A percentile compares a stretch with the other conserved stretches of the same genome.
These are phyloP conservation scores for Leptodermis oblonga DNA, from an alignment of 257 asterid species.

Conservation along the genomic window DNA sequence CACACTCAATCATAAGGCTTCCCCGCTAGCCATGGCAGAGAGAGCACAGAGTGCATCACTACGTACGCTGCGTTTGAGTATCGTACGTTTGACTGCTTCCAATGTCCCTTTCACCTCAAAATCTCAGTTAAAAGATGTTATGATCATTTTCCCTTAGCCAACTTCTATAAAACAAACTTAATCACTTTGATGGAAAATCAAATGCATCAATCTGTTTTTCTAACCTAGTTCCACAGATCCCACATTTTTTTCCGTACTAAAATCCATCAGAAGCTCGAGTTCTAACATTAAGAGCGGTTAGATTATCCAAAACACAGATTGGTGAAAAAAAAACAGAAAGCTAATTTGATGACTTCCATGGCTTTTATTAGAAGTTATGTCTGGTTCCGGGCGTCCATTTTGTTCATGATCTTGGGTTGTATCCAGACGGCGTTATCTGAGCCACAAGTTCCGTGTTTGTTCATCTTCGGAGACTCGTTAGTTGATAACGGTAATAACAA, in stretches of 20 bases:
- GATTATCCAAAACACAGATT: no score
- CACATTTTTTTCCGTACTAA: no score
- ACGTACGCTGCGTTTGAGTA: background rate
- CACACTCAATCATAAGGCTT: background rate
- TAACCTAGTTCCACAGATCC: no score
- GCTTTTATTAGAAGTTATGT: background rate
- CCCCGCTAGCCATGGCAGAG: background rate
- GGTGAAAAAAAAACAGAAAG: no score
- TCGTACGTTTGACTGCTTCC: background rate
- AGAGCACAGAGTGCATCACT: background rate
- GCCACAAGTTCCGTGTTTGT: conserved; percentile 46
- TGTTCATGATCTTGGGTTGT: background rate
- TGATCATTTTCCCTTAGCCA: no score
- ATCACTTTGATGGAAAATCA: no score
- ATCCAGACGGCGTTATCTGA: conserved; percentile 1
- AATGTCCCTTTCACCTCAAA: background rate
- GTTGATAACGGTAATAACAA: conserved; percentile 64
- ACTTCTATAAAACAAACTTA: no score
- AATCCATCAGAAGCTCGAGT: no score
- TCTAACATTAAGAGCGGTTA: no score
- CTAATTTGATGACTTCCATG: background rate
- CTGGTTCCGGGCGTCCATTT: background rate
- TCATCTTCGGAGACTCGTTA: conserved; percentile 46
- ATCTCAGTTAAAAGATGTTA: background rate
- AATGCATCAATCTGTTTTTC: no score